These are phyloP conservation scores for Coffea canephora DNA, from an alignment of 257 asterid species.

Conservation along the genomic window DNA sequence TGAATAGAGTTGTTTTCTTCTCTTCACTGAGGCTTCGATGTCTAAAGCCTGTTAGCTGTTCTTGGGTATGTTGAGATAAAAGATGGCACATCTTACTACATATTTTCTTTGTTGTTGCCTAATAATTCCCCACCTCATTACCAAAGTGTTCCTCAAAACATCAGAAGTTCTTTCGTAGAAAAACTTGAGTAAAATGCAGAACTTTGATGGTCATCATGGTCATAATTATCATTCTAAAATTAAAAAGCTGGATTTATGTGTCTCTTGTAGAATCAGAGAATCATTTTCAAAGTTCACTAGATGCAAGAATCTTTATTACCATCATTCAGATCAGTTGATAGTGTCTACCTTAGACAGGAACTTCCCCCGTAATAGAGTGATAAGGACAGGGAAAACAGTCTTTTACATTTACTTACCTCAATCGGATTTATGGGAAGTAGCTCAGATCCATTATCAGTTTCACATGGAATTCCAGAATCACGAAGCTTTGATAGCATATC, in stretches of 20 bases:
- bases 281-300: not conserved
- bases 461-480: slow-evolving; percentile 73
- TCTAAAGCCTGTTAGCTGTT: not conserved
- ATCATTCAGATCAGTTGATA: too few species aligned
- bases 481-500: slow-evolving; percentile 56
- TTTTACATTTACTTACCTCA: slow-evolving; percentile 50
- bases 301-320: not conserved
- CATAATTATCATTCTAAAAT: not conserved
- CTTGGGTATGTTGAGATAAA: not conserved
- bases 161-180: not conserved
- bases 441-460: slow-evolving; percentile 82
- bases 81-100: not conserved
- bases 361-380: not conserved
- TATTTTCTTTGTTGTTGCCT: not conserved
- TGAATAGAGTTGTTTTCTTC: not conserved
- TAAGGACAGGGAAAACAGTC: slow-evolving; percentile 10
- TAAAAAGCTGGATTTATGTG: not conserved
- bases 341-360: not conserved
- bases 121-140: not conserved
- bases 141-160: too few species aligned
- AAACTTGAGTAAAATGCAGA: not conserved
- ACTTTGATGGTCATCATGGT: not conserved
- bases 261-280: not conserved
- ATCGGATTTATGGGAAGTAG: slow-evolving; percentile 60
- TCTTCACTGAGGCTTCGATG: not conserved